These are phyloP conservation scores for Tetrahymena thermophila DNA, from an alignment of 73 alveolate genomes.

Conservation along the genomic window DNA sequence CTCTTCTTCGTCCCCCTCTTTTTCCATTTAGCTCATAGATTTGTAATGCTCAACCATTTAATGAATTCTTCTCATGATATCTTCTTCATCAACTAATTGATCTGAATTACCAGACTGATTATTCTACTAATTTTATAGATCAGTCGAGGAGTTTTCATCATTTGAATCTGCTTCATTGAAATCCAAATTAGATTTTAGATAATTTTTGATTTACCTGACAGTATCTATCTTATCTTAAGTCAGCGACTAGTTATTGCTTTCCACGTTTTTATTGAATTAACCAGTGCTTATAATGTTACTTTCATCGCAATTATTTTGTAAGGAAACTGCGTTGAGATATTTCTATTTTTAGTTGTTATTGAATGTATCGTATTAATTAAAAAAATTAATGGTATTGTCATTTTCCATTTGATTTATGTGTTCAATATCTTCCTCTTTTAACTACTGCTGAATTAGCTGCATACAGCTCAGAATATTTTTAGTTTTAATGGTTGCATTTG, in stretches of 20 bases:
- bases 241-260: not conserved
- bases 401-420: not conserved
- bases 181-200: not conserved
- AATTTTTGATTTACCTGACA: not conserved
- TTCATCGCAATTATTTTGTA: not conserved
- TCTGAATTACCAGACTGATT: not conserved
- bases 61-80: not conserved
- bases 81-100: not conserved
- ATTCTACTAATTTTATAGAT: not conserved
- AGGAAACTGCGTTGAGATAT: not conserved
- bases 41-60: not conserved
- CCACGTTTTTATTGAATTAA: not conserved
- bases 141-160: not conserved
- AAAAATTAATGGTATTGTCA: not conserved
- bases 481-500: not conserved
- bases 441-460: not conserved
- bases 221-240: not conserved
- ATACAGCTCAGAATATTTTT: not conserved
- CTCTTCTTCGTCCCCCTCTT: not conserved
- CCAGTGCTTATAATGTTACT: not conserved
- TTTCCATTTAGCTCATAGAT: not conserved
- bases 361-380: not conserved
- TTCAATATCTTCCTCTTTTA: not conserved
- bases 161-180: not conserved
- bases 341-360: not conserved